phyloP scores from a whole-genome alignment of 1,139 yeast genomes.

The Pneumocystis oryctolagi region DNA sequence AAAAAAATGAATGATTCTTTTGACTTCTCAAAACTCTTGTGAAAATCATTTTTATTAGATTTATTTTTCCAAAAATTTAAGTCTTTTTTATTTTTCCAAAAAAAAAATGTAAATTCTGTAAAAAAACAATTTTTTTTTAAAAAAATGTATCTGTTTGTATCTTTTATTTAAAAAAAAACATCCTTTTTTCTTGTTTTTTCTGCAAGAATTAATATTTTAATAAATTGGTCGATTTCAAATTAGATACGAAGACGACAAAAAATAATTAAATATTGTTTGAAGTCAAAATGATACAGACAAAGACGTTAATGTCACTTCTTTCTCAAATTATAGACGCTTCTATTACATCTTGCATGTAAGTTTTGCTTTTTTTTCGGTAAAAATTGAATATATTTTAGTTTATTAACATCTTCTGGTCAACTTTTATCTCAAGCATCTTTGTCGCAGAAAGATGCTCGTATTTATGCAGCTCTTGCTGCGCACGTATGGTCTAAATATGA shows the following conservation, averaged over 20 bases:
- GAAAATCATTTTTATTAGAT: neutral
- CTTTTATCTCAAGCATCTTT: neutral
- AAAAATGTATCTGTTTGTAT: too few relatives aligned
- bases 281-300: neutral
- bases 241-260: too few relatives aligned
- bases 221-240: too few relatives aligned
- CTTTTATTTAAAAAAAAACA: too few relatives aligned
- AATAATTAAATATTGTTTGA: too few relatives aligned
- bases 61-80: too few relatives aligned
- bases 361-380: neutral
- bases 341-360: neutral
- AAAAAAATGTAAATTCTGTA: too few relatives aligned
- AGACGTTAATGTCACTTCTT: neutral
- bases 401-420: neutral
- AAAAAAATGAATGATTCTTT: neutral
- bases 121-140: too few relatives aligned
- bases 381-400: neutral
- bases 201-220: too few relatives aligned
- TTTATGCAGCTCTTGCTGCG: neutral
- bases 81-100: neutral
- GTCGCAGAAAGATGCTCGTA: neutral
- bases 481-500: neutral
- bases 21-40: neutral
- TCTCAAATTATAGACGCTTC: neutral
- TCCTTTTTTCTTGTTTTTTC: too few relatives aligned